phyloP scores from a whole-genome alignment of 805 yeast species.

The Candida verbasci region DNA sequence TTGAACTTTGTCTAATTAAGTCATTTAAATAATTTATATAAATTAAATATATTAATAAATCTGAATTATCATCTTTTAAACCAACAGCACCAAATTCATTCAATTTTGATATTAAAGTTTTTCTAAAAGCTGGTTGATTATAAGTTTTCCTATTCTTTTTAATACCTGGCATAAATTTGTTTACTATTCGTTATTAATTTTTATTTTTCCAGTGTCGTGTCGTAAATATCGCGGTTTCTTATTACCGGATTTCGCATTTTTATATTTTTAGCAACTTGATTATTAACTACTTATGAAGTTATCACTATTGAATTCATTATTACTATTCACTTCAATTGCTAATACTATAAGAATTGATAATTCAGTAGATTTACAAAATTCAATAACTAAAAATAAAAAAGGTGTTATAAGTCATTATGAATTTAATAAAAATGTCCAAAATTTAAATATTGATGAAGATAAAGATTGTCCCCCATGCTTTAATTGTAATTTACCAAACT shows the following conservation, averaged over 20 bases:
- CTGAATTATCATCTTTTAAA: slow-evolving; percentile 36
- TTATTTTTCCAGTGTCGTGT: background rate
- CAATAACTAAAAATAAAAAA: slow-evolving; percentile 18
- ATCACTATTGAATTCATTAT: background rate
- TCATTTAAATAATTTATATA: slow-evolving; percentile 44
- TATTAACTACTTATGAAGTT: no score
- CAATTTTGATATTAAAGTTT: slow-evolving; percentile 8
- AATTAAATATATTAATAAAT: slow-evolving; percentile 42
- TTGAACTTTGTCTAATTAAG: slow-evolving; percentile 36
- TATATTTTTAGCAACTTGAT: no score
- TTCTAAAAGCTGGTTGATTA: slow-evolving; percentile 12
- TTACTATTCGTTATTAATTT: no score
- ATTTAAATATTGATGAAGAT: no score
- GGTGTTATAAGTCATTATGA: slow-evolving; percentile 18
- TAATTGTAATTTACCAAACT: slow-evolving; percentile 90
- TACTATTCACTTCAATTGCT: background rate
- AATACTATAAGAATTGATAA: slow-evolving; percentile 3
- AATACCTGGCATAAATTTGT: slow-evolving; percentile 3
- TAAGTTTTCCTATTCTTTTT: slow-evolving; percentile 13
- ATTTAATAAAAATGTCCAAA: slow-evolving; percentile 7
- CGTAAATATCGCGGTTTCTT: no score
- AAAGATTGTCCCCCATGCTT: slow-evolving; percentile 85
- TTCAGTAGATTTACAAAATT: slow-evolving; percentile 9
- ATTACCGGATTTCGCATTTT: no score
- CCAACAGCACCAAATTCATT: slow-evolving; percentile 15